Percentiles rank a stretch among this genome's conserved stretches.
phyloP scores from a whole-genome alignment of 164 flowering plant species.

The Magnolia kwangsiensis region DNA sequence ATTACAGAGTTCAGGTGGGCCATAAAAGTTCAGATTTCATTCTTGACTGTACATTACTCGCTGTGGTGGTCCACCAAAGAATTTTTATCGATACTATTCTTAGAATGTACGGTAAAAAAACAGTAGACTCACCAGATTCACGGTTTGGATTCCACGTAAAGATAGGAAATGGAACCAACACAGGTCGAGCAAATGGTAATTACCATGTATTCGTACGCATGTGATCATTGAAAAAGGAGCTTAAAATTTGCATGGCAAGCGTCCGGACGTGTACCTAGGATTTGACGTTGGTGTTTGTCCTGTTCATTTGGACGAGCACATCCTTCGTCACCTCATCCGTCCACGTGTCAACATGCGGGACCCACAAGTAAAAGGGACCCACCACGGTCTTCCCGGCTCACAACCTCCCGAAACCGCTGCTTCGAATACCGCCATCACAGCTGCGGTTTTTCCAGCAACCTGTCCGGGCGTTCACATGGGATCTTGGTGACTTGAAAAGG shows the following conservation, averaged over 20 bases:
- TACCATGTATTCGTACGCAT: too few relatives aligned
- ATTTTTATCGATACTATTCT: too few relatives aligned
- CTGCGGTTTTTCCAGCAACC: not conserved
- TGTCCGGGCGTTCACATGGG: conserved; percentile 6
- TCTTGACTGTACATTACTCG: too few relatives aligned
- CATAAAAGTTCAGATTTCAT: too few relatives aligned
- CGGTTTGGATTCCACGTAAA: too few relatives aligned
- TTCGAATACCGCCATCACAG: not conserved
- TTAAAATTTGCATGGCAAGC: not conserved
- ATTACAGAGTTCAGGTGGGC: too few relatives aligned
- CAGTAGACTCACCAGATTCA: too few relatives aligned
- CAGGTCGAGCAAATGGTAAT: too few relatives aligned
- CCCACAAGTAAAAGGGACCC: not conserved
- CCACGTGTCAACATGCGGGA: not conserved
- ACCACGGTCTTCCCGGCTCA: not conserved
- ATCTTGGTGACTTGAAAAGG: not conserved
- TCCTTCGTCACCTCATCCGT: not conserved
- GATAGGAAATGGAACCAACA: too few relatives aligned
- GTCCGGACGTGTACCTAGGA: not conserved
- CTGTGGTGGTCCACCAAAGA: too few relatives aligned
- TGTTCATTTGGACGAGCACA: conserved; percentile 1
- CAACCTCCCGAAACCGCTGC: not conserved
- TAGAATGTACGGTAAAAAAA: too few relatives aligned
- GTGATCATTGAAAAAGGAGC: too few relatives aligned
- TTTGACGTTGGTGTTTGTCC: conserved; percentile 2